Evolutionary conservation across 2,329 filamentous ascomycete species (phyloP).

Genomic region (Fusarium longipes): DNA sequence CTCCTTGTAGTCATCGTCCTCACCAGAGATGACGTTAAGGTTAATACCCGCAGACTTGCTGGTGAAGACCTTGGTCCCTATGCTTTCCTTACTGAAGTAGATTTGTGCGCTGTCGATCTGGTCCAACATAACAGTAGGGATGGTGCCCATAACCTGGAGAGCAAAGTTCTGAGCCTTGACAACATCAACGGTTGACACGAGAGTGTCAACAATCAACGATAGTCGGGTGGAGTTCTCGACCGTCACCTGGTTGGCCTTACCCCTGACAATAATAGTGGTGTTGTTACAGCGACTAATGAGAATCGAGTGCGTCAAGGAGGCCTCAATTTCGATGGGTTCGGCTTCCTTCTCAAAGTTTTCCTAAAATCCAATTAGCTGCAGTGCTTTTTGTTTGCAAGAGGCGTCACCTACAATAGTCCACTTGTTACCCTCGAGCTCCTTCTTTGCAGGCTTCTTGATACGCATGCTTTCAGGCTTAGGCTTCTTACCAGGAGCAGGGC

Average conservation of each 20-base stretch:
- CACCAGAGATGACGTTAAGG: constrained; percentile 79
- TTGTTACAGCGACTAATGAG: constrained; percentile 93
- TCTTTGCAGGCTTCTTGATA: constrained; percentile 81
- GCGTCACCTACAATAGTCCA: constrained; percentile 79
- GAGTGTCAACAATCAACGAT: constrained; percentile 86
- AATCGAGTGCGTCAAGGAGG: constrained; percentile 85
- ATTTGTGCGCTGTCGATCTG: constrained; percentile 91
- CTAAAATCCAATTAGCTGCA: constrained; percentile 53
- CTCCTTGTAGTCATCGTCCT: constrained; percentile 86
- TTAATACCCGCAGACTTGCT: constrained; percentile 92
- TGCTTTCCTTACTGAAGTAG: constrained; percentile 85
- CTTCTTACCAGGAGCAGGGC: constrained; percentile 87
- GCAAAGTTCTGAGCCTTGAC: constrained; percentile 97
- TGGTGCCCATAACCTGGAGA: constrained; percentile 85
- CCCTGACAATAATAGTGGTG: constrained; percentile 86
- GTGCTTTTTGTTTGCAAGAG: neutral
- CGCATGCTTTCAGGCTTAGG: constrained; percentile 89
- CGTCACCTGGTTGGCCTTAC: constrained; percentile 97
- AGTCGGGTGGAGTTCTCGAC: constrained; percentile 89
- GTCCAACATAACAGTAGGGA: constrained; percentile 91
- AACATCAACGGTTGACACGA: constrained; percentile 91
- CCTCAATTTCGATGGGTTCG: constrained; percentile 82
- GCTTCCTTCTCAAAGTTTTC: constrained; percentile 89
- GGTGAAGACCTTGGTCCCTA: constrained; percentile 83
- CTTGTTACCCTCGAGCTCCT: constrained; percentile 87